Evolutionary conservation across 441 rosid species (phyloP).

Genomic region (Gossypium schwendimanii): DNA sequence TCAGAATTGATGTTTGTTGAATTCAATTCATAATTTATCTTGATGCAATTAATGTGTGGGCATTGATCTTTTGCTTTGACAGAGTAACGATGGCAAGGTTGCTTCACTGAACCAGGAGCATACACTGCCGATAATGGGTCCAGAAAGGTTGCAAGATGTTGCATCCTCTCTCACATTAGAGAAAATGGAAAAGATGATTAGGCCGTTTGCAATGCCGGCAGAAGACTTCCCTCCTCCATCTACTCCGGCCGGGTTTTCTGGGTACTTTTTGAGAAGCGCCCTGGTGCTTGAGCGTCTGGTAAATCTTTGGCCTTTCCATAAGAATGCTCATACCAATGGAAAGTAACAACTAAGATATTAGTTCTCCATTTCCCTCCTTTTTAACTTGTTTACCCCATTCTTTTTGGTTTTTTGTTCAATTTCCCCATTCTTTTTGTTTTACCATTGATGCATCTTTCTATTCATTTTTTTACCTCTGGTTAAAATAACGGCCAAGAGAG

Average conservation of each 20-base stretch:
- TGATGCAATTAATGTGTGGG: neutral
- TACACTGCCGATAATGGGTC: constrained; percentile 97
- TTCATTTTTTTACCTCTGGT: neutral
- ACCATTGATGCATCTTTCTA: neutral
- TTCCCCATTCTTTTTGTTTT: neutral
- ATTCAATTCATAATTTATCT: neutral
- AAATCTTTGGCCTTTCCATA: constrained; percentile 92
- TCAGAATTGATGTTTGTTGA: neutral
- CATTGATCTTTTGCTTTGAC: constrained; percentile 18
- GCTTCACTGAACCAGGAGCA: constrained; percentile 86
- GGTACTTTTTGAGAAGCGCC: constrained; percentile 92
- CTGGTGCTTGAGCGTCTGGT: constrained; percentile 95
- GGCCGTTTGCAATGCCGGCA: constrained; percentile 95
- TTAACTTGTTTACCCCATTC: neutral
- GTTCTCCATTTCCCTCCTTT: neutral
- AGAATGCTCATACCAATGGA: constrained; percentile 53
- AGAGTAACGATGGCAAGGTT: constrained; percentile 72
- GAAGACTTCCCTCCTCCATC: constrained; percentile 98
- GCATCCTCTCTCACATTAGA: constrained; percentile 81
- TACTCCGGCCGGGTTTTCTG: constrained; percentile 89
- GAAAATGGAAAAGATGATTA: constrained; percentile 88
- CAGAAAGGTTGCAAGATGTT: constrained; percentile 95
- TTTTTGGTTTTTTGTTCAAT: neutral
- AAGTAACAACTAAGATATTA: constrained; percentile 48
- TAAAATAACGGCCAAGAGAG: constrained; percentile 9